Evolutionary conservation across 192 early-diverging fungal genomes (phyloP).

Genomic region (Coemansia sp.): DNA sequence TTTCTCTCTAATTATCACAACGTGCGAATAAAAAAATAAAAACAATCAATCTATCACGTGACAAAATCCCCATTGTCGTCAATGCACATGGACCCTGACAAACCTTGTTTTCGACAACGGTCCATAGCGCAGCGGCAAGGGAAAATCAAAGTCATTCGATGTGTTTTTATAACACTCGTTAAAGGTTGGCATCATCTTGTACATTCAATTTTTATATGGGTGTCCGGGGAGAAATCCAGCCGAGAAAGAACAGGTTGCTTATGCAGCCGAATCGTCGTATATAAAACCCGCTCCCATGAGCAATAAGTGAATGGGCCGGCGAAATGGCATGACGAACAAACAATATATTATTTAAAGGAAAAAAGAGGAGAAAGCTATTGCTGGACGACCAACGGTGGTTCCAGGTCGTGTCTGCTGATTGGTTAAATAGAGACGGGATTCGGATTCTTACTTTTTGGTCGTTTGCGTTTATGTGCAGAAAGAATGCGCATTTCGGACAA

Average conservation of each 20-base stretch:
- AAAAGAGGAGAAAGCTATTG: neutral
- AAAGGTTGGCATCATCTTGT: neutral
- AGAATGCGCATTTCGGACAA: no score
- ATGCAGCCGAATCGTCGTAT: neutral
- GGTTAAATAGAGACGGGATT: no score
- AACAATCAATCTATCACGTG: neutral
- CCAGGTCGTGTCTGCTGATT: no score
- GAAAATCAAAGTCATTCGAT: neutral
- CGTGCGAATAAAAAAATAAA: neutral
- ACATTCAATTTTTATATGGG: neutral
- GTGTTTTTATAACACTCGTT: no score
- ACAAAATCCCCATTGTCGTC: neutral
- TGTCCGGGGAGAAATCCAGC: slow-evolving; percentile 1
- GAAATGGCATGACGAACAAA: slow-evolving; percentile 3
- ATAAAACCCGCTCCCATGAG: slow-evolving; percentile 1
- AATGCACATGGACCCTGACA: neutral
- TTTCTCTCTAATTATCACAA: no score
- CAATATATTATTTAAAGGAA: neutral
- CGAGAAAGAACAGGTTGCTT: neutral
- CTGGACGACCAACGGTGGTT: no score
- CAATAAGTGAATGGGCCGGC: slow-evolving; percentile 2
- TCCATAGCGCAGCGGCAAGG: neutral
- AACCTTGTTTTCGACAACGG: neutral
- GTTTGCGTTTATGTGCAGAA: no score
- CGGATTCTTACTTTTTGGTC: no score